These are phyloP conservation scores for Diaporthe batatas DNA, from an alignment of 2,329 filamentous ascomycete genomes.

Conservation along the genomic window DNA sequence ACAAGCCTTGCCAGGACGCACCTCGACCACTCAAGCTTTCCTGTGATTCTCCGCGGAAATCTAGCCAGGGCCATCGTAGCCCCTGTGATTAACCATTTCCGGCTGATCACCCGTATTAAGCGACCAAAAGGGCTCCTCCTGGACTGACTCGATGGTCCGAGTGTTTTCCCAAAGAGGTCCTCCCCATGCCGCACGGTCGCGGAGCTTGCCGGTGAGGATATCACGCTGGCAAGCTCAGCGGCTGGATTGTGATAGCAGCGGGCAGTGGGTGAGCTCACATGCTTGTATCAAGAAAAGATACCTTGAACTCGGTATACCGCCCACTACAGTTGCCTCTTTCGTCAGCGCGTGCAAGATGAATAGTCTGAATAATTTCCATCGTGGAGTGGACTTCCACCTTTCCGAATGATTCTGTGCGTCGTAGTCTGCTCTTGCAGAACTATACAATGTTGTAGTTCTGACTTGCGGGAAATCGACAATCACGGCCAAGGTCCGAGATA, in stretches of 20 bases:
- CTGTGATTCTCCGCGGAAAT: neutral
- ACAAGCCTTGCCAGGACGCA: neutral
- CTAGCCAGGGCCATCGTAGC: too few relatives aligned
- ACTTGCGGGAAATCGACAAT: neutral
- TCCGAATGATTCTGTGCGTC: neutral
- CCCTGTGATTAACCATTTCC: neutral
- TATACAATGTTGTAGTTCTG: too few relatives aligned
- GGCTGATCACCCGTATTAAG: neutral
- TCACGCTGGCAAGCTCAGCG: neutral
- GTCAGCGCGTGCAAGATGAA: neutral
- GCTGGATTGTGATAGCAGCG: too few relatives aligned
- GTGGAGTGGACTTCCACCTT: too few relatives aligned
- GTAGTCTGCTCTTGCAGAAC: neutral
- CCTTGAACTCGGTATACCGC: neutral
- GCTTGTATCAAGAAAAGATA: neutral
- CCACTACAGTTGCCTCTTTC: neutral
- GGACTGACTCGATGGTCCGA: slow-evolving; percentile 1
- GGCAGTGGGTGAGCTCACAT: neutral
- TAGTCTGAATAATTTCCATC: neutral
- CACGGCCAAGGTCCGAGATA: neutral
- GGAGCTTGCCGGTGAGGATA: neutral
- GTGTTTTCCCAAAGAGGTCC: neutral
- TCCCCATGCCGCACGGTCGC: neutral
- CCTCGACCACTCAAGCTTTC: neutral
- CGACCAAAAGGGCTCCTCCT: neutral